A percentile compares a stretch with the other conserved stretches of the same genome.
Evolutionary conservation across 495 filamentous ascomycete genomes (phyloP).

Genomic region (Tuber brumale): DNA sequence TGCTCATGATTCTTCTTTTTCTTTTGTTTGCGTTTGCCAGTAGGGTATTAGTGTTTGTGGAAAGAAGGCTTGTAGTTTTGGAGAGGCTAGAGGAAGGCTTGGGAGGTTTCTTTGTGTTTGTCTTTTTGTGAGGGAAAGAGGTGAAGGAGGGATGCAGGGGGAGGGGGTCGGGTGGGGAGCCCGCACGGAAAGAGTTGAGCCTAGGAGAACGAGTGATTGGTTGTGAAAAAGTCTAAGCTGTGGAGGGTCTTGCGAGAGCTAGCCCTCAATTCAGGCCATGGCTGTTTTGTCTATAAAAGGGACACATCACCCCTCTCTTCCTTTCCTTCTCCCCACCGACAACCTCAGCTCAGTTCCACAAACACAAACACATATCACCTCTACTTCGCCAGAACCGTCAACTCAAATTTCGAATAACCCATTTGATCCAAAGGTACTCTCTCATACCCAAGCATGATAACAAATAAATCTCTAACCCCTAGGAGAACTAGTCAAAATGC

Average conservation of each 20-base stretch:
- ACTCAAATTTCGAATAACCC: background rate
- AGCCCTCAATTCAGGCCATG: background rate
- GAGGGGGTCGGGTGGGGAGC: background rate
- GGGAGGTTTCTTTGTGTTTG: background rate
- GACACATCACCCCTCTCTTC: background rate
- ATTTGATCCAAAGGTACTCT: background rate
- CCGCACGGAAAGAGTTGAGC: background rate
- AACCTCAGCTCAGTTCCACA: background rate
- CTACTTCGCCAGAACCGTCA: background rate
- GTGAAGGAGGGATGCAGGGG: background rate
- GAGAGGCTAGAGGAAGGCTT: background rate
- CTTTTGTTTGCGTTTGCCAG: background rate
- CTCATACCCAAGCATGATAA: background rate
- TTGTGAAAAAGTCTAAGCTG: background rate
- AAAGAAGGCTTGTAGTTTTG: background rate
- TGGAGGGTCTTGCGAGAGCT: background rate
- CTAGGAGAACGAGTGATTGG: background rate
- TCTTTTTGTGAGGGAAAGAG: background rate
- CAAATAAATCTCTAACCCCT: background rate
- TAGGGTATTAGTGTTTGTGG: background rate
- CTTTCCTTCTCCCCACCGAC: background rate
- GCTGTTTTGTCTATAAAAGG: background rate
- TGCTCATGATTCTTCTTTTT: background rate
- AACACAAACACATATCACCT: background rate
- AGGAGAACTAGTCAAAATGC: background rate